Percentiles rank a stretch among this genome's conserved stretches.
Evolutionary conservation across 2,329 filamentous ascomycete species (phyloP).

Genomic region (Emmonsia crescens): DNA sequence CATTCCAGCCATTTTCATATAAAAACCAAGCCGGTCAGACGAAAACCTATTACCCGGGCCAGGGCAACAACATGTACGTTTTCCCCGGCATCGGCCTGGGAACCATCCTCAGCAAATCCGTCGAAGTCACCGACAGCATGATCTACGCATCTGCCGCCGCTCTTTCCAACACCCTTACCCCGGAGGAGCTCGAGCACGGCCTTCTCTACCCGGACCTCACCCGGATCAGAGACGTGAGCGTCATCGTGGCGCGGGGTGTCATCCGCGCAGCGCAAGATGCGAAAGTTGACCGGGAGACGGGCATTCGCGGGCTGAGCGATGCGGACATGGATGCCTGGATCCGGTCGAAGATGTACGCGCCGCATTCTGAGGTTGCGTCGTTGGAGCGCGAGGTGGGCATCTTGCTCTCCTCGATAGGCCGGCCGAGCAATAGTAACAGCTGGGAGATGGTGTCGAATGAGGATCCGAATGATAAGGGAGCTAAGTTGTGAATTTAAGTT

Average conservation of each 20-base stretch:
- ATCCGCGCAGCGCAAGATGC: constrained; percentile 84
- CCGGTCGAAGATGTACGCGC: constrained; percentile 40
- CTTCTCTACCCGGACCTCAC: constrained; percentile 86
- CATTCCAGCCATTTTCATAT: constrained; percentile 64
- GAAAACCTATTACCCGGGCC: constrained; percentile 63
- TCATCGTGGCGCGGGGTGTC: constrained; percentile 78
- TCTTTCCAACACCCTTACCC: constrained; percentile 64
- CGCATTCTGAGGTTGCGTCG: constrained; percentile 36
- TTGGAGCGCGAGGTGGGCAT: constrained; percentile 38
- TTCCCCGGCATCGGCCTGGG: constrained; percentile 95
- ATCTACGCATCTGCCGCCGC: constrained; percentile 87
- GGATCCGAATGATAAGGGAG: constrained; percentile 9
- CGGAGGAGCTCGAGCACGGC: constrained; percentile 69
- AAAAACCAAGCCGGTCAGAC: constrained; percentile 49
- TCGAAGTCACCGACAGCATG: constrained; percentile 85
- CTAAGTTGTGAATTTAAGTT: constrained; percentile 11
- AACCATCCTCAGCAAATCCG: constrained; percentile 80
- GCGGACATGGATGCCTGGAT: constrained; percentile 37
- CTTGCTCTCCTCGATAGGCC: constrained; percentile 26
- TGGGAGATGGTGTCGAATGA: constrained; percentile 3
- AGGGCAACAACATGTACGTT: constrained; percentile 77
- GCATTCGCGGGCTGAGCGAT: constrained; percentile 34
- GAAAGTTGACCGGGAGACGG: constrained; percentile 49
- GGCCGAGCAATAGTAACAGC: constrained; percentile 8
- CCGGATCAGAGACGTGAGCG: constrained; percentile 80